A percentile compares a stretch with the other conserved stretches of the same genome.
Evolutionary conservation across 192 early-diverging fungal species (phyloP).

Genomic region (Gonapodya sp.): DNA sequence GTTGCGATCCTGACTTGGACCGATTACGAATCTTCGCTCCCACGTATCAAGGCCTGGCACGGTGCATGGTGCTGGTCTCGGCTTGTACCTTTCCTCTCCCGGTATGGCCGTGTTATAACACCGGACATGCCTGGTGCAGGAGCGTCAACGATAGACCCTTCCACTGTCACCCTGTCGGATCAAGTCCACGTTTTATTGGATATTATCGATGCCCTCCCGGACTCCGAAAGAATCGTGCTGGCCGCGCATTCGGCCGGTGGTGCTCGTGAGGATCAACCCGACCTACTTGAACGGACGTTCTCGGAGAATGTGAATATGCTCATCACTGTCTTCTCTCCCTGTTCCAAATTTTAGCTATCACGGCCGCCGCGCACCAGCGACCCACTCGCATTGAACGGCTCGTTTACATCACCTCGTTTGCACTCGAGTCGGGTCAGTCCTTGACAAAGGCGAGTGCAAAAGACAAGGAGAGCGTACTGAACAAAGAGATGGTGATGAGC

Average conservation of each 20-base stretch:
- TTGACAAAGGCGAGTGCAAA: background rate
- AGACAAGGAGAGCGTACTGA: slow-evolving; percentile 7
- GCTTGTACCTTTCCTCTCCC: background rate
- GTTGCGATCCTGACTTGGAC: background rate
- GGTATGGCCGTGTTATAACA: background rate
- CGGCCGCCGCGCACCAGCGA: slow-evolving; percentile 4
- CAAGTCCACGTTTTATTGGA: background rate
- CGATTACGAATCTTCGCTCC: background rate
- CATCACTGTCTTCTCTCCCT: background rate
- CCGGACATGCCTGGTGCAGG: slow-evolving; percentile 6
- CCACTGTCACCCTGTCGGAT: background rate
- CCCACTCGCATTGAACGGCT: background rate
- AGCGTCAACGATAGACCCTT: background rate
- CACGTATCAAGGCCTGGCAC: slow-evolving; percentile 5
- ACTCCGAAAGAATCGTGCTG: background rate
- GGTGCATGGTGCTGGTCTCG: slow-evolving; percentile 11
- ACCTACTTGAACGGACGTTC: background rate
- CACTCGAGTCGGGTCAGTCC: background rate
- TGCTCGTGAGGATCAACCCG: background rate
- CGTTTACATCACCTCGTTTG: background rate
- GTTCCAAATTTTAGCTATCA: background rate
- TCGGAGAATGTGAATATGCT: too few relatives aligned
- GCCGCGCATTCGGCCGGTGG: slow-evolving; percentile 4
- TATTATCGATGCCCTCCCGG: background rate
- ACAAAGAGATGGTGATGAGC: background rate